Evolutionary conservation across 441 rosid genomes (phyloP), one percentile per base, ranked within the genome.

Genomic region (Pelargonium citronellum): DNA sequence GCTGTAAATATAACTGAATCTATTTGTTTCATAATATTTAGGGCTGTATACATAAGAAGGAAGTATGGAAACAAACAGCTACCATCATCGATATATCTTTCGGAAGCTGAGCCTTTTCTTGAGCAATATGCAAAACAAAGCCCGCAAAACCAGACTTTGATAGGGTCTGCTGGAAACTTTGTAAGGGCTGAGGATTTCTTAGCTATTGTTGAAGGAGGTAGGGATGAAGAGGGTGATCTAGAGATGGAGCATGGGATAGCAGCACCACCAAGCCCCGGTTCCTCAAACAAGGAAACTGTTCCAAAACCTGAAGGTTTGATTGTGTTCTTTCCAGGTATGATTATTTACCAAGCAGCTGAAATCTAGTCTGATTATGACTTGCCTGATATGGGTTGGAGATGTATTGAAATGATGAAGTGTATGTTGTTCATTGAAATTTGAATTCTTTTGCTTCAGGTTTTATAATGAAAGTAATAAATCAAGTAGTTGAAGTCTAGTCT

Each of bases 91-190:
- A 69, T 76, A 77, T 95, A 90, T 77, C 85, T 95, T 67, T 85
- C 90, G 70, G 97, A 95, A 87, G 97, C 96, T 61, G 99, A 95
- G 84, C 95, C 95, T 76, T 95, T 92, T 69, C 90, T 95, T 64
- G 99, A 89, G 83, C 87, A 85, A 75, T 95, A 89, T 64, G 93
- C 93, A 7, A 90, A 86, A 70, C 89, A 86, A 61, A 88, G 95
- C 80, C 80, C 78, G 27, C 81, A 82, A 79, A 89, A 95, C 74
- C 91, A 86, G 77, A 83, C 82, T 77, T 79, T 95, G 78, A 87
- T 90, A 75, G 99, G 99, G 72, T 83, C 92, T 80, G 99, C 97
- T 60, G 96, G 98, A 78, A 90, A 77, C 76, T 76, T 84, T 68
- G 91, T 95, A 63, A 81, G 86, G 76, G 67, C 83, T 7, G 96